Evolutionary conservation across 2,329 filamentous ascomycete species (phyloP), one percentile per base, ranked within the genome.

Genomic region (Trichophaea hybrida): DNA sequence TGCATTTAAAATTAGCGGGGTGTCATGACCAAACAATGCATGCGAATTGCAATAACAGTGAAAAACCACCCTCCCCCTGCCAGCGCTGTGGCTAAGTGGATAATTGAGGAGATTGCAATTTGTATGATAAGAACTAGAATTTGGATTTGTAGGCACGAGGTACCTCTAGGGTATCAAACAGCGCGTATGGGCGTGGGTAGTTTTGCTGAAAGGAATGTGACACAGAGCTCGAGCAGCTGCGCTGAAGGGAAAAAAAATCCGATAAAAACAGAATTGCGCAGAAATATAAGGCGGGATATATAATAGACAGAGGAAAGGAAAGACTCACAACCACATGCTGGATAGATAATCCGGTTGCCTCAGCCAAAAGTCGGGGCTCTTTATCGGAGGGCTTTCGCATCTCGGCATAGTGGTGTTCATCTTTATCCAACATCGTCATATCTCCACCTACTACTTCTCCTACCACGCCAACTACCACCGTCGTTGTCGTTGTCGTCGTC

Each of bases 301-400:
- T 32, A 37, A 60, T n/a, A n/a, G n/a, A n/a, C n/a, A n/a, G 44
- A 57, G 34, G 52, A 58, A 10, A 33, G 17, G 59, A 40, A 49
- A 48, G 54, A 63, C 63, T 62, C 52, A 65, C 63, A 55, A 59
- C 63, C 46, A 64, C 59, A 48, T 61, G 63, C 37, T 64, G 63
- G 44, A 35, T 55, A 10, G 63, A 64, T 46, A 65, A 57, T 44
- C 63, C 63, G 12, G 63, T 64, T 32, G 46, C 59, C 38, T 62
- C 57, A 35, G 60, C 63, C 57, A 65, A 54, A 48, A 44, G 43
- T 24, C 52, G 56, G 44, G 61, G 59, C 40, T 61, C 48, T 35
- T 61, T 63, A 44, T 59, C 59, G 48, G 61, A 64, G 35, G 63
- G 63, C 31, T 65, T 65, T 12, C 58, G 61, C 13, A 53, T 59